Evolutionary conservation across 2,329 filamentous ascomycete genomes (phyloP), one percentile per base, ranked within the genome.

Genomic region (Botrytis galanthina): DNA sequence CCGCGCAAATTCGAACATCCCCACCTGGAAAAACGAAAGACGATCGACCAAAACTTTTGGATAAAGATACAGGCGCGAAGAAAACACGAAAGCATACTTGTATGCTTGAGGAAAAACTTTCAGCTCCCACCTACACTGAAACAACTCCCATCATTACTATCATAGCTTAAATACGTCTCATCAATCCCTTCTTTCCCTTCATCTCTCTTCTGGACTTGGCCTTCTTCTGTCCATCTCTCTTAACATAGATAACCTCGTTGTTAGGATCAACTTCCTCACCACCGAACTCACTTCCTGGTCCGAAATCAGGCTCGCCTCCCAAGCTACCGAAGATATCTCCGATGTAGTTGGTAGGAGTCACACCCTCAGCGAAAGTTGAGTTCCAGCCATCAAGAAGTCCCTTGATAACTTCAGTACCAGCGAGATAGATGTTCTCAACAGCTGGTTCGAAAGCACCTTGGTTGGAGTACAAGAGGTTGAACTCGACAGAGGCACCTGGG

Each of bases 241-340:
- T 72, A 3, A 59, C 37, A 35, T 67, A 4, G n/a, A 67, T 67
- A 20, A 35, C 12, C 32, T 51, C n/a, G 4, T 48, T 63, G 18
- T 57, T 22, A 18, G 35, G 37, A n/a, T 29, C 39, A 8, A 59
- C 51, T 42, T 44, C 18, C 51, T 72, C 39, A 29, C 71, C 71
- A 9, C 66, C 71, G 32, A 70, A 73, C 35, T 70, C 57, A 61
- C 71, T 70, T 54, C 72, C 72, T 14, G 85, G 85, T 0, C 90
- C 91, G 80, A 92, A 92, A 78, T 91, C 88, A 0, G 90, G 90
- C 59, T 82, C 79, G 1, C 89, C 90, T 3, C 90, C 90, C 10
- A 93, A 82, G 14, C 87, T 90, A 22, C 90, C 91, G 76, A 92
- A 90, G 71, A 93, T 90, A 78, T 92, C 90, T 14, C 91, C 91